Conservation (phyloP, 352 stramenopile species). For the Pythium dissimile region DNA sequence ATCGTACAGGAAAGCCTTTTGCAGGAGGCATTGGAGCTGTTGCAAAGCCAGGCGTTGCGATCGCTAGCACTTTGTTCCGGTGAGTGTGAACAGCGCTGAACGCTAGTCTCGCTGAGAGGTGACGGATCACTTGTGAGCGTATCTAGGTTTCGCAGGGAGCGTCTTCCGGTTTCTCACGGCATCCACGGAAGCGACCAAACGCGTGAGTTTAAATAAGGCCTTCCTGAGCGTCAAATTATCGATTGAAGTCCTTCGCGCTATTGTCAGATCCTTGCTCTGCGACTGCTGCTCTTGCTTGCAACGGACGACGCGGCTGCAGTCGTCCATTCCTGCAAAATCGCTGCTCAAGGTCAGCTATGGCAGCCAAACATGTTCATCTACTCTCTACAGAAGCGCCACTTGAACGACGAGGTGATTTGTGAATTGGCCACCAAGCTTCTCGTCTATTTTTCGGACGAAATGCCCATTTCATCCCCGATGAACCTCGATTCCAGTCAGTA, state of each 20-base stretch:
- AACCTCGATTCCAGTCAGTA: constrained; percentile 28
- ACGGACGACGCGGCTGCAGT: constrained; percentile 45
- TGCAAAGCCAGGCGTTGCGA: constrained; percentile 45
- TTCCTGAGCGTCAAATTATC: background rate
- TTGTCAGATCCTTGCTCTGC: constrained; percentile 46
- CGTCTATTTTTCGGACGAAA: constrained; percentile 37
- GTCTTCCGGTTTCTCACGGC: constrained; percentile 53
- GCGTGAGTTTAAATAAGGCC: constrained; percentile 38
- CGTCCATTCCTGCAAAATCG: constrained; percentile 53
- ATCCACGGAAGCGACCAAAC: constrained; percentile 51
- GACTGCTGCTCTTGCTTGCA: constrained; percentile 52
- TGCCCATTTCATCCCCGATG: constrained; percentile 56
- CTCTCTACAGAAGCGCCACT: constrained; percentile 67
- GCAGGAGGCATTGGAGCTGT: constrained; percentile 44
- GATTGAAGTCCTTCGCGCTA: background rate
- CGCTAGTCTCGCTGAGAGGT: no score
- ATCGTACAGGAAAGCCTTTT: constrained; percentile 50
- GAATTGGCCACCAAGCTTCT: constrained; percentile 41
- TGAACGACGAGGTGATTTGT: constrained; percentile 41
- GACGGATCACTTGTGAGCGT: no score
- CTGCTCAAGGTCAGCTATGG: constrained; percentile 63
- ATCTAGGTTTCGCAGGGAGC: constrained; percentile 57
- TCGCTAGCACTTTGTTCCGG: constrained; percentile 44
- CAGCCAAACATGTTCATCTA: constrained; percentile 82
- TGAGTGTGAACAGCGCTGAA: no score